Conservation (phyloP, 371 early-diverging fungal species). For the Smittium culicis region DNA sequence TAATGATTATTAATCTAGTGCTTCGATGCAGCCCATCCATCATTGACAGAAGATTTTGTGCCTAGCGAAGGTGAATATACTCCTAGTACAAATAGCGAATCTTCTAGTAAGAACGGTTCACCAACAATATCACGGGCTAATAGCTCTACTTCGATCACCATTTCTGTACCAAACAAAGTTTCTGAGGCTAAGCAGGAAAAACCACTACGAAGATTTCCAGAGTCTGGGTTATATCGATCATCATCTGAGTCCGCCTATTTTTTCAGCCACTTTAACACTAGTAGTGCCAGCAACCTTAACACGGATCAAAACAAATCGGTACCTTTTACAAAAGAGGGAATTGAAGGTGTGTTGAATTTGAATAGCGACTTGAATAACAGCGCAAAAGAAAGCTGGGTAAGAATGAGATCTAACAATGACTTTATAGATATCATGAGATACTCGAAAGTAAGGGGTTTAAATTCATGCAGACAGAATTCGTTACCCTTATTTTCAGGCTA, state of each 20-base stretch:
- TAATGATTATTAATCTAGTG: too few relatives aligned
- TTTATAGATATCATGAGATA: neutral
- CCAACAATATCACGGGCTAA: too few relatives aligned
- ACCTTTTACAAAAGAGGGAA: too few relatives aligned
- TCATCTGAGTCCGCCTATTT: neutral
- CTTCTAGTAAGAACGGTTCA: neutral
- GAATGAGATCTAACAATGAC: neutral
- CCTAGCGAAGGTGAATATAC: slow-evolving; percentile 2
- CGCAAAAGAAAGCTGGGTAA: too few relatives aligned
- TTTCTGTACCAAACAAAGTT: too few relatives aligned
- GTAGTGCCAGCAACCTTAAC: neutral
- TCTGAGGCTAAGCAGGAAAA: too few relatives aligned
- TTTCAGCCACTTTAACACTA: neutral
- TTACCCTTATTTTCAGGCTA: neutral
- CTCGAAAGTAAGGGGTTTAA: neutral
- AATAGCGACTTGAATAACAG: too few relatives aligned
- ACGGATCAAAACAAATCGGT: too few relatives aligned
- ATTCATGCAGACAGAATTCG: neutral
- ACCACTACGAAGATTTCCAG: too few relatives aligned
- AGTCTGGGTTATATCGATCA: too few relatives aligned
- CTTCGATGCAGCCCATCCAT: slow-evolving; percentile 11
- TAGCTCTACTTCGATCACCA: too few relatives aligned
- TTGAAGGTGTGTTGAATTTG: neutral
- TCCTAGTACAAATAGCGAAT: neutral
- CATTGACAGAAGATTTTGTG: neutral